Base-by-base conservation (phyloP, 2,329 filamentous ascomycete species). In the Cordyceps fumosorosea region DNA sequence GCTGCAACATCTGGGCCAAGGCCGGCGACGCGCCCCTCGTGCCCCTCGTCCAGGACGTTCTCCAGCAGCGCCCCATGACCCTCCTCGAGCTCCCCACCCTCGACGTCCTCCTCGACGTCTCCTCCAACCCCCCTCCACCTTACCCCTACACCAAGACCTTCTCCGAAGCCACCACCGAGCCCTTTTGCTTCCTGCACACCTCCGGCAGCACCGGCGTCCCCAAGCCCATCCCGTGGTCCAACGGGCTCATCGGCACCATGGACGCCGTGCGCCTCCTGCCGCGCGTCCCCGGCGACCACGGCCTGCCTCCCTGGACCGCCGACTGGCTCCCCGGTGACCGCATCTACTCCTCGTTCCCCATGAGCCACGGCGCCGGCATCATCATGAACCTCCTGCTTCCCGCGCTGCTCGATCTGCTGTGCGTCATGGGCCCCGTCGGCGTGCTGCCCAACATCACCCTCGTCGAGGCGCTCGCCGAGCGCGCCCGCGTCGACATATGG, bases 141-240 rank as follows among this genome's bases (percentile, higher is more conserved):
- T 76, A 71, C 29, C 64, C 63, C 0, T 77, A 74, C 58, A 66
- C 65, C 3, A 74, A 72, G 47, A 70, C 66, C 2, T 77, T 71
- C n/a, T 69, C 72, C 2, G 65, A 70, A 3, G 74, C 72, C 6
- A 65, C 64, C 0, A 64, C 71, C 34, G 75, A 77, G 1, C 72
- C 73, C 0, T 74, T 77, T 5, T 70, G 74, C 29, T 69, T 75
- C 29, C 59, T 78, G 1, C 77, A 79, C 55, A 78, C 77, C 0
- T 78, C 75, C 3, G 78, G 78, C 2, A 72, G 74, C 1, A 80
- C 77, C 2, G 77, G 77, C 2, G 61, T 76, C 0, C 76, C 76
- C 1, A 79, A 79, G 56, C 75, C 75, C 0, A 74, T 79, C n/a
- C 57, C 66, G 1, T 70, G 70, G 65, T 70, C 72, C 4, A 72